Conservation (phyloP, 345 rosid species). For the Eucalyptus microcorys region DNA sequence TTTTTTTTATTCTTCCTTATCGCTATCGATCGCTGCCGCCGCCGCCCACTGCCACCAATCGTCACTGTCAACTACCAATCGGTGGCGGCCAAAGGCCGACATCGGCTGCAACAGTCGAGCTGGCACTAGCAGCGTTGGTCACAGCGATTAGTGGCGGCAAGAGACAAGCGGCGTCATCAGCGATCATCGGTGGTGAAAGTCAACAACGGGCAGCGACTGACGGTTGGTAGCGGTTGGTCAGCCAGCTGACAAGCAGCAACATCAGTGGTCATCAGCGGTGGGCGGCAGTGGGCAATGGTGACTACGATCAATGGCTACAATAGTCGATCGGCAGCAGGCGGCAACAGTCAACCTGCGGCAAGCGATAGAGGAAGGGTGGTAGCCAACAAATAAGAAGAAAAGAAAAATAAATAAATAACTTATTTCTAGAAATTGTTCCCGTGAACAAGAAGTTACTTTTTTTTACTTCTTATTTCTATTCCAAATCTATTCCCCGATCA, state of each 20-base stretch:
- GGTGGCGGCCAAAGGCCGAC: rapidly evolving
- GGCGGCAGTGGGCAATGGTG: rapidly evolving
- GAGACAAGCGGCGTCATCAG: rapidly evolving
- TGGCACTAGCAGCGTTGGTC: rapidly evolving
- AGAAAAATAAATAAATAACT: no score
- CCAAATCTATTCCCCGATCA: rapidly evolving
- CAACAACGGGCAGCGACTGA: rapidly evolving
- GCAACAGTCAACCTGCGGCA: rapidly evolving
- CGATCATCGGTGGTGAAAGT: rapidly evolving
- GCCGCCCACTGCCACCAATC: rapidly evolving
- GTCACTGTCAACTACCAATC: rapidly evolving
- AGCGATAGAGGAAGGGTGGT: rapidly evolving
- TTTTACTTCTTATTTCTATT: no score
- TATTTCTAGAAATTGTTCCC: no score
- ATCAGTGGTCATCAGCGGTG: rapidly evolving
- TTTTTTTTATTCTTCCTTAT: no score
- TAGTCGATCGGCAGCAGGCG: rapidly evolving
- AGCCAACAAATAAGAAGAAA: no score
- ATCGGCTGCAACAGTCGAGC: rapidly evolving
- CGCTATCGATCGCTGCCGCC: rapidly evolving
- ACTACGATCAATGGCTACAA: rapidly evolving
- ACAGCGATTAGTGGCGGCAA: rapidly evolving
- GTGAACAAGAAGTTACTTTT: no score
- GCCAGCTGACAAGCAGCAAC: rapidly evolving
- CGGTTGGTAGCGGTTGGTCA: rapidly evolving